Evolutionary conservation across 306 rosid genomes (phyloP), one percentile per base, ranked within the genome.

Genomic region (Senna tora): DNA sequence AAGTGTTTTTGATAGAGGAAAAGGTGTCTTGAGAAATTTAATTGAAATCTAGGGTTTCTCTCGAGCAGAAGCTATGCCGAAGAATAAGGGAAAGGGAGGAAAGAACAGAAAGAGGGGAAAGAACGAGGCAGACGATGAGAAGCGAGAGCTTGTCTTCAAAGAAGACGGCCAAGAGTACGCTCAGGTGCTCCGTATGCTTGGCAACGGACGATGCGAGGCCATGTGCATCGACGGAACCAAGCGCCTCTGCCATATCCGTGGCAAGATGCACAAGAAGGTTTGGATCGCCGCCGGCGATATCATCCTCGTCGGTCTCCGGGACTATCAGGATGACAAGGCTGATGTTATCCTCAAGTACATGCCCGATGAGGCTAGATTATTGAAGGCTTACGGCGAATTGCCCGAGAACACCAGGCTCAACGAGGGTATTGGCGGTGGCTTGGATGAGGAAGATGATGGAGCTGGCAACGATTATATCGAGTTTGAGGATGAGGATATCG

Each of bases 81-180:
- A 83, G 77, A 86, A 86, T 54, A 83, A 86, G 82, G 88, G 86
- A n/a, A 76, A 86, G 72, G 84, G 86, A 81, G 84, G 86, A 0
- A 86, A 86, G 86, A 86, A 86, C 69, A 28, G 83, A 4, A 83
- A 78, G 86, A 76, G 87, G 15, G 88, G 88, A 10, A 86, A 81
- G 84, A 86, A 83, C 78, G 86, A 83, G 20, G 90, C 88, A 0
- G 87, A 78, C n/a, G 90, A 78, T 41, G 81, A 75, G 58, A 86
- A 78, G 64, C 53, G 87, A 10, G 90, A 83, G 54, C 77, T 83
- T 0, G 77, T 75, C 0, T 86, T 83, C 79, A 87, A 84, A 25
- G 80, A 73, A 16, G 82, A 80, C 25, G 85, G 83, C 0, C 87
- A 80, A 5, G 84, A 84, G 13, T 83, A 84, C 49, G 82, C 78